Evolutionary conservation across 305 asterid species (phyloP).

Genomic region (Ilex paraguariensis): DNA sequence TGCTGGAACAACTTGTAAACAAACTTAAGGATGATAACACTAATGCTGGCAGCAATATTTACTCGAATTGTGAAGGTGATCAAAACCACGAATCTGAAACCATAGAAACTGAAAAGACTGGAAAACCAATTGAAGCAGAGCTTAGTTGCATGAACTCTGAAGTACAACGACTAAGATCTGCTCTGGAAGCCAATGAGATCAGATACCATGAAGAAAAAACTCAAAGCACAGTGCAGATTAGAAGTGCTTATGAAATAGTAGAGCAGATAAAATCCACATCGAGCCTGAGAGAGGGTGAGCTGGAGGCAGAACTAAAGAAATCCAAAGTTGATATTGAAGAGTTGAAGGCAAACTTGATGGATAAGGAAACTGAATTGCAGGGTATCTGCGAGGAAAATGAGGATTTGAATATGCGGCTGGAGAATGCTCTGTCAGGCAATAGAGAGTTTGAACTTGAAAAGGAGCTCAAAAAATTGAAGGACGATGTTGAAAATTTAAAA

Average conservation of each 20-base stretch:
- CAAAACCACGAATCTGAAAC: slow-evolving; percentile 9
- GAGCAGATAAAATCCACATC: slow-evolving; percentile 39
- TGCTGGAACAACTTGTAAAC: slow-evolving; percentile 44
- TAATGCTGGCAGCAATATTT: slow-evolving; percentile 9
- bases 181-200: slow-evolving; percentile 39
- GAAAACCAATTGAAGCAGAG: slow-evolving; percentile 23
- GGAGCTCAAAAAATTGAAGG: slow-evolving; percentile 27
- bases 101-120: slow-evolving; percentile 14
- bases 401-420: slow-evolving; percentile 36
- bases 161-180: slow-evolving; percentile 31
- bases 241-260: slow-evolving; percentile 34
- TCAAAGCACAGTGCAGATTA: slow-evolving; percentile 27
- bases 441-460: slow-evolving; percentile 37
- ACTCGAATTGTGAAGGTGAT: slow-evolving; percentile 8
- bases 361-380: slow-evolving; percentile 59
- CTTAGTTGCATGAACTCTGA: slow-evolving; percentile 33
- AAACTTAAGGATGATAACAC: slow-evolving; percentile 43
- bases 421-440: slow-evolving; percentile 24
- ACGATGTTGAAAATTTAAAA: slow-evolving; percentile 27
- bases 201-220: slow-evolving; percentile 37
- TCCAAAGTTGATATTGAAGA: slow-evolving; percentile 14
- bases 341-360: slow-evolving; percentile 50
- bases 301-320: slow-evolving; percentile 14
- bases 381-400: slow-evolving; percentile 58
- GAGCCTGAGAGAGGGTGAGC: slow-evolving; percentile 46